A percentile compares a stretch with the other conserved stretches of the same genome.
Conservation (phyloP, 495 filamentous ascomycete species). For the Neurospora sp. region DNA sequence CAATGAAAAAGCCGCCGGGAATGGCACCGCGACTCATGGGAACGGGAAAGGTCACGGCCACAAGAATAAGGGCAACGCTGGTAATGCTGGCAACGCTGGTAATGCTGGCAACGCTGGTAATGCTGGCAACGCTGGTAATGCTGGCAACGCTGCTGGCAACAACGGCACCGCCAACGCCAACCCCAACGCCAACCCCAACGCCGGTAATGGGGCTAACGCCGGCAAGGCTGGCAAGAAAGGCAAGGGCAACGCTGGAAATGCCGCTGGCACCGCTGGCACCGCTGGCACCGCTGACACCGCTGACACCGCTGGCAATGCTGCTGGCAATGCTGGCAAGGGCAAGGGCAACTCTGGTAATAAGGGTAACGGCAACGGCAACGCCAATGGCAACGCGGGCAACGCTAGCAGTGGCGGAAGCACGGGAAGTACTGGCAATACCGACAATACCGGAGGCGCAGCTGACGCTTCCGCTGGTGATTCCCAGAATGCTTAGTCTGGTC, state of each 20-base stretch:
- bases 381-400: no score
- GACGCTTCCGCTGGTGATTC: not conserved
- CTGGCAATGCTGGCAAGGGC: not conserved
- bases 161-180: not conserved
- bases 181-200: not conserved
- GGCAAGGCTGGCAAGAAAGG: not conserved
- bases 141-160: not conserved
- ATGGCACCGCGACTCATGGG: no score
- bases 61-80: no score
- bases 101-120: not conserved
- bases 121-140: no score
- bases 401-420: no score
- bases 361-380: no score
- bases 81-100: not conserved
- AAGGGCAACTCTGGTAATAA: no score
- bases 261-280: not conserved
- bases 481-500: not conserved
- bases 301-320: not conserved
- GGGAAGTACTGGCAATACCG: not conserved
- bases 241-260: not conserved
- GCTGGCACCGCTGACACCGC: no score
- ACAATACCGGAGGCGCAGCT: not conserved
- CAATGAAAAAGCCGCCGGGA: no score
- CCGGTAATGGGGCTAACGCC: not conserved
- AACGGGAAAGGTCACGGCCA: no score